Percentiles rank a stretch among this genome's conserved stretches.
These are phyloP conservation scores for Allium cepa DNA, from an alignment of 106 monocot species.

Conservation along the genomic window DNA sequence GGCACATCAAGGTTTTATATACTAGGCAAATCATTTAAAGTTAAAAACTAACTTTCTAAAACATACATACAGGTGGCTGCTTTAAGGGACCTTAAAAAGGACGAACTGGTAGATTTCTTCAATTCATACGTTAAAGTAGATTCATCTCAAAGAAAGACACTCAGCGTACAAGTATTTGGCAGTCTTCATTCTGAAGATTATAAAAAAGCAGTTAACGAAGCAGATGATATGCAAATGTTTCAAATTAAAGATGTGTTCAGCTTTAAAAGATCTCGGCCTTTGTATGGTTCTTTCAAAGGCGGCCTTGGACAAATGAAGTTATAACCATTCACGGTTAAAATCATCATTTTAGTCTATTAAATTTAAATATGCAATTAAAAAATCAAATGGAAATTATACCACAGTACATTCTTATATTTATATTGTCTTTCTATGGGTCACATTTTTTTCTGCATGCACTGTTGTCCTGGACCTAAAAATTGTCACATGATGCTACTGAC, in stretches of 20 bases:
- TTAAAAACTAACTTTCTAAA: background rate
- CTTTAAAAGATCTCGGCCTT: conserved; percentile 80
- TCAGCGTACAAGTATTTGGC: conserved; percentile 69
- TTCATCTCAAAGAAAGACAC: conserved; percentile 49
- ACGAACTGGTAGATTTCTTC: conserved; percentile 79
- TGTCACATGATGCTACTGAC: no score
- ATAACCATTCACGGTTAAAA: conserved; percentile 2
- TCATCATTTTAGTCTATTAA: no score
- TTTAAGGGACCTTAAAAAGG: conserved; percentile 49
- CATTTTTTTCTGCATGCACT: no score
- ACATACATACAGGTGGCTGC: conserved; percentile 57
- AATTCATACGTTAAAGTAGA: conserved; percentile 41
- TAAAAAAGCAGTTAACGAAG: conserved; percentile 23
- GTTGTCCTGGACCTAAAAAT: no score
- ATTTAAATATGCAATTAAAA: no score
- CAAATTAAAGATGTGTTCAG: conserved; percentile 59
- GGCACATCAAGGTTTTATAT: no score
- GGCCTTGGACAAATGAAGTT: conserved; percentile 75
- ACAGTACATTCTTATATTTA: no score
- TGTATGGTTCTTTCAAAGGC: conserved; percentile 81
- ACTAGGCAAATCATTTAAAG: no score
- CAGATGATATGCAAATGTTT: conserved; percentile 5
- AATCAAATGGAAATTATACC: no score
- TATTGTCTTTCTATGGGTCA: no score
- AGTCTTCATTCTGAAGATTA: conserved; percentile 52